Conservation (phyloP, 768 basidiomycete species). For the Filobasidium wieringae region DNA sequence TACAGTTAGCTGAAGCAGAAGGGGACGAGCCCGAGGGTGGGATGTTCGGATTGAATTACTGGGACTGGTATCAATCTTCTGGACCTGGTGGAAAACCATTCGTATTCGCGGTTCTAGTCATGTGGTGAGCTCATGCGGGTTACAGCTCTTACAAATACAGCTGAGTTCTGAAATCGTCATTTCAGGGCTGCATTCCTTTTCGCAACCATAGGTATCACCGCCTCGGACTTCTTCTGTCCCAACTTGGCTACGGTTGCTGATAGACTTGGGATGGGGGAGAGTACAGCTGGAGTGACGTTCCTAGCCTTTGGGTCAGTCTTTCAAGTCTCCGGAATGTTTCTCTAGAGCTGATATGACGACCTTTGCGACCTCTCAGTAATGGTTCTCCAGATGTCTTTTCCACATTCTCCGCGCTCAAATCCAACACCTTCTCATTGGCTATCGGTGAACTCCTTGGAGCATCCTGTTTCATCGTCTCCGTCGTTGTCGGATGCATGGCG, state of each 20-base stretch:
- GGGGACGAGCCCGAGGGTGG: background rate
- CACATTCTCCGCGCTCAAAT: conserved; percentile 83
- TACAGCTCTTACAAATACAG: background rate
- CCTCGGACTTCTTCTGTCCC: conserved; percentile 94
- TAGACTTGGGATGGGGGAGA: conserved; percentile 75
- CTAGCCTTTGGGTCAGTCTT: conserved; percentile 62
- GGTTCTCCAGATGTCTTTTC: conserved; percentile 94
- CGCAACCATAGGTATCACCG: conserved; percentile 85
- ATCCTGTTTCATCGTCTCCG: conserved; percentile 87
- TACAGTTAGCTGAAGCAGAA: background rate
- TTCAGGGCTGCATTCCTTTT: conserved; percentile 57
- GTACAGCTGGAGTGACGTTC: conserved; percentile 90
- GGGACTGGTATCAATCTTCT: background rate
- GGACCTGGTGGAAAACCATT: background rate
- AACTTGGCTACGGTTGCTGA: conserved; percentile 84
- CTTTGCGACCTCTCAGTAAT: conserved; percentile 42
- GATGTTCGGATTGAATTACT: background rate
- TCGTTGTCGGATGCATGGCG: conserved; percentile 96
- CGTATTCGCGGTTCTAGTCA: background rate
- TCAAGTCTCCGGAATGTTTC: background rate
- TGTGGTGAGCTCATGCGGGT: background rate
- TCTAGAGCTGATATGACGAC: background rate
- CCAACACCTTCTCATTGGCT: conserved; percentile 73
- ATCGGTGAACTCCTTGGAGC: conserved; percentile 92
- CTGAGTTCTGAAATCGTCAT: background rate